Base-by-base conservation (phyloP, 768 basidiomycete species). In the Termitomyces titanicus region DNA sequence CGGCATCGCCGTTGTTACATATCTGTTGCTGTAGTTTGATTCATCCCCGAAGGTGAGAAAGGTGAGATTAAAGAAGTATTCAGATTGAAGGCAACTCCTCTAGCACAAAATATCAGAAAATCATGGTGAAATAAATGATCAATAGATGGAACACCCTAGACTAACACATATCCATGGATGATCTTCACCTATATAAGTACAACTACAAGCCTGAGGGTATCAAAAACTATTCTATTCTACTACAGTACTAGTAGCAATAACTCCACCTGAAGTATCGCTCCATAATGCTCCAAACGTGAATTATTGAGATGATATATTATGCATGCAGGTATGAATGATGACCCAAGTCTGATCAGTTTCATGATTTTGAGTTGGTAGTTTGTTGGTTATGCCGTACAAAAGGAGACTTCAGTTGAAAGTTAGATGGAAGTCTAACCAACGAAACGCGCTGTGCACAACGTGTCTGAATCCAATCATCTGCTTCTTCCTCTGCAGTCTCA, bases 391-490 rank as follows among this genome's bases (percentile, higher is more conserved):
- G 55, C 61, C 43, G 63, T 60, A 64, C 60, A 58, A 66, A 64
- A 51, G 71, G 67, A 20, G 62, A 63, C 38, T 72, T 70, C 33
- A 76, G 60, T 38, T 69, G 64, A 51, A 81, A 68, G 58, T 72
- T 68, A 10, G 88, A 82, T 22, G 91, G 90, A 24, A 92, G 68
- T 55, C 81, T 79, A 42, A 92, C 88, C 40, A 94, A 74, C 10
- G 91, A 94, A 9, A 94, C 92, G 9, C 92, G 86, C 61, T 91
- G 88, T 13, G 89, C 91, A 34, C 86, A 88, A 46, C 86, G 84
- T 1, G 92, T 94, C 67, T 85, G 85, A 70, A 90, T 77, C 92
- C 92, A 94, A 49, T 88, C 86, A 67, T 93, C 92, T n/a, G 92
- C 91, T 68, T 86, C 78, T 67, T 92, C 89, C 43, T 80, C 78